A percentile compares a stretch with the other conserved stretches of the same genome.
Conservation (phyloP, 2,329 filamentous ascomycete species). For the Penicillium oxalicum region DNA sequence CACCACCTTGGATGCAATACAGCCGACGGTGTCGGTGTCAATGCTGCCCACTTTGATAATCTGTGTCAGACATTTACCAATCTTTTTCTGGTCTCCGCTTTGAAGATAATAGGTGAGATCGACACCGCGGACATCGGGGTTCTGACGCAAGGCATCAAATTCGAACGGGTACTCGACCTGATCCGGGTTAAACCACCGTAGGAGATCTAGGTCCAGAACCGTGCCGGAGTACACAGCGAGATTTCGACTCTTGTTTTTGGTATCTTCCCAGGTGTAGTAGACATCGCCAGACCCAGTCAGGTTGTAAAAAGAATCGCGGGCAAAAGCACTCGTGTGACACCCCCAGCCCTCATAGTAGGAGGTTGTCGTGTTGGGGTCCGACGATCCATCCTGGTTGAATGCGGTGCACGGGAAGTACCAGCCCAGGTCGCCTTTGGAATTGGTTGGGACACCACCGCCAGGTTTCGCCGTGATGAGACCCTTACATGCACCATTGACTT, state of each 20-base stretch:
- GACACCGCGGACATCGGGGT: constrained; percentile 66
- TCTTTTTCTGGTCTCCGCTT: constrained; percentile 66
- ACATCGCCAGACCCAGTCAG: constrained; percentile 72
- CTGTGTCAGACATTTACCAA: constrained; percentile 82
- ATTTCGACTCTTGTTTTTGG: constrained; percentile 82
- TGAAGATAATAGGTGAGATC: constrained; percentile 89
- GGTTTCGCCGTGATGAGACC: constrained; percentile 67
- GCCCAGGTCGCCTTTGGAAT: constrained; percentile 66
- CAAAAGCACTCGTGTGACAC: constrained; percentile 71
- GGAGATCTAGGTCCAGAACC: constrained; percentile 81
- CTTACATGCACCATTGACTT: constrained; percentile 97
- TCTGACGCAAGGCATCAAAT: constrained; percentile 74
- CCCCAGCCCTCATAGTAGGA: constrained; percentile 77
- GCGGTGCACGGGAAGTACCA: constrained; percentile 96
- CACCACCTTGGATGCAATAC: constrained; percentile 95
- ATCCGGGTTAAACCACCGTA: constrained; percentile 81
- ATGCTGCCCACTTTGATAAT: constrained; percentile 95
- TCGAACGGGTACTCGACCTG: constrained; percentile 69
- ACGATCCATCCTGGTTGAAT: constrained; percentile 91
- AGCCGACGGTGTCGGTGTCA: constrained; percentile 92
- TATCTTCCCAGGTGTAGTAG: constrained; percentile 92
- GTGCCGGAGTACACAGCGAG: constrained; percentile 90
- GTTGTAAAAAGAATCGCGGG: constrained; percentile 70
- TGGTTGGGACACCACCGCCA: constrained; percentile 66
- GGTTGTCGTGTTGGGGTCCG: constrained; percentile 64